Evolutionary conservation across 805 yeast species (phyloP).

Genomic region (Schwanniomyces yamadae): DNA sequence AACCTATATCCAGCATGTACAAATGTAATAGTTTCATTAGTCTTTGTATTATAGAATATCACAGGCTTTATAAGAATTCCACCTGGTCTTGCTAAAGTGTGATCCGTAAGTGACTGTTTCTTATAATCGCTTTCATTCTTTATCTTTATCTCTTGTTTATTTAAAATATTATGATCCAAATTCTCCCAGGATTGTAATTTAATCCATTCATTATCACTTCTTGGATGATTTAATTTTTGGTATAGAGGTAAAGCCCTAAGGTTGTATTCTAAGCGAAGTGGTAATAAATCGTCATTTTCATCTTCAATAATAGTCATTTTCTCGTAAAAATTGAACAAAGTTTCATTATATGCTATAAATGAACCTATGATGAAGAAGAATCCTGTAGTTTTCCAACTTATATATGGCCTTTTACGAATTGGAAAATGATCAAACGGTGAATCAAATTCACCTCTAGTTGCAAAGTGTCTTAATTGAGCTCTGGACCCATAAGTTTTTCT

Average conservation of each 20-base stretch:
- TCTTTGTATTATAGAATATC: slow-evolving; percentile 56
- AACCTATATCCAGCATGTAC: slow-evolving; percentile 75
- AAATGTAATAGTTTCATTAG: slow-evolving; percentile 61
- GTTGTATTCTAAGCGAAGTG: slow-evolving; percentile 45
- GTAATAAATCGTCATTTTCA: slow-evolving; percentile 23
- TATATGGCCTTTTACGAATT: slow-evolving; percentile 19
- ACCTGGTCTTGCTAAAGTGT: slow-evolving; percentile 70
- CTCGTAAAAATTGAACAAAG: slow-evolving; percentile 24
- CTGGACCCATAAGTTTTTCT: too few species aligned
- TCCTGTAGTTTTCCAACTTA: slow-evolving; percentile 29
- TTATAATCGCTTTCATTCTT: slow-evolving; percentile 16
- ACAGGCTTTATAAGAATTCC: slow-evolving; percentile 75
- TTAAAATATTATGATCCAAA: slow-evolving; percentile 36
- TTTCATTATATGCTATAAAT: slow-evolving; percentile 25
- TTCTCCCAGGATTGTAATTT: slow-evolving; percentile 45
- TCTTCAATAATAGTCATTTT: slow-evolving; percentile 17
- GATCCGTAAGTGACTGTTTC: slow-evolving; percentile 24
- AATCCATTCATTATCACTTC: slow-evolving; percentile 47
- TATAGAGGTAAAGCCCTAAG: slow-evolving; percentile 52
- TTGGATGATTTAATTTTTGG: slow-evolving; percentile 43
- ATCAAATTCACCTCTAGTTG: slow-evolving; percentile 27
- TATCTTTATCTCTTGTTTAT: slow-evolving; percentile 16
- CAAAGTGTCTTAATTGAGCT: slow-evolving; percentile 17
- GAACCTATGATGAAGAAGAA: slow-evolving; percentile 22
- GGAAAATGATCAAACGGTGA: slow-evolving; percentile 33